Evolutionary conservation across 495 filamentous ascomycete genomes (phyloP), one percentile per base, ranked within the genome.

Genomic region (Hyaloscypha variabilis): DNA sequence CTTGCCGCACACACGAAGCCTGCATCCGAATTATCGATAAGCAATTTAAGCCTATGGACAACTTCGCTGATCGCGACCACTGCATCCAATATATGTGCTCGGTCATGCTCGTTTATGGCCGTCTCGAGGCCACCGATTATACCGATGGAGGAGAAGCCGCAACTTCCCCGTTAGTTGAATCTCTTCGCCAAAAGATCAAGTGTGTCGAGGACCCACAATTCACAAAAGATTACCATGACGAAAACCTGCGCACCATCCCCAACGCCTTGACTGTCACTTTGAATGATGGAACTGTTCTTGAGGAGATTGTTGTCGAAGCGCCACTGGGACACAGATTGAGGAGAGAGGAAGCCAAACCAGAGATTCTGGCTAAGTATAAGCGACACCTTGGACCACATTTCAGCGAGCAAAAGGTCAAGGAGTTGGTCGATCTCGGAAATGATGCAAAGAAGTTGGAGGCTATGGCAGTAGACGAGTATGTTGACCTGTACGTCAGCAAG

Each of bases 1-100:
- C 89, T 67, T 97, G 94, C 85, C 89, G 95, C 69, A 99, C 95
- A 2, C 95, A 99, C 80, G 95, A 99, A 79, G 95, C 95, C 36
- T 98, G 96, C 78, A 87, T 98, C 72, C 92, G 95, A 60, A 99
- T 99, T 79, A 99, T 99, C 74, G 95, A 99, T 85, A 99, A 99
- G 85, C 96, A 98, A 79, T 95, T 96, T 84, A 98, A 97, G 84
- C 89, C 93, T 65, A 94, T 99, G 91, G 93, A 97, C 83, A 99
- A 99, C 84, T 99, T 97, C 74, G 95, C 95, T 67, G 95, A 99
- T 78, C 93, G 95, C 67, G 95, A 99, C 78, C 95, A 98, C 83
- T 99, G 95, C 81, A 94, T 99, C 69, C 95, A 97, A 81, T 99
- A 99, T 84, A 99, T 99, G 95, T 91, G 92, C 75, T 83, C 95